Conservation (phyloP, 306 rosid species). For the Pachyrhizus erosus region DNA sequence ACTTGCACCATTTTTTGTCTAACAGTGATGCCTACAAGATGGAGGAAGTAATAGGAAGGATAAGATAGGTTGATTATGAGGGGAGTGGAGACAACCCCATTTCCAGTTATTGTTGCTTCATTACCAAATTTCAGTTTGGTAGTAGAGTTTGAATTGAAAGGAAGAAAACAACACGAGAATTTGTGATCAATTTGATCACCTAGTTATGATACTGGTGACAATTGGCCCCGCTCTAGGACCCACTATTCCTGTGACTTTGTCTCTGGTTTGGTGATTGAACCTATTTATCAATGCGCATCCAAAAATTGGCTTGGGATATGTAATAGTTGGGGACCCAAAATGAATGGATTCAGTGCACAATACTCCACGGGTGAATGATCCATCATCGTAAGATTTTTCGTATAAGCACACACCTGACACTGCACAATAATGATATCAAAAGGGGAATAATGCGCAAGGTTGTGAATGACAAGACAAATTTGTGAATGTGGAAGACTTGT, state of each 20-base stretch:
- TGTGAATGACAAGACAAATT: not conserved
- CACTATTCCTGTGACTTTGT: not conserved
- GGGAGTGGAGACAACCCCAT: not conserved
- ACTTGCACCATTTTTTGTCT: not conserved
- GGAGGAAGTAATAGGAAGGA: not conserved
- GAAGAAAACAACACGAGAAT: not conserved
- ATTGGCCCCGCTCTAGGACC: not conserved
- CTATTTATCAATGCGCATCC: not conserved
- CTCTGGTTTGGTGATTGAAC: no score
- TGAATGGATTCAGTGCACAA: not conserved
- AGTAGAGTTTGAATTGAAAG: not conserved
- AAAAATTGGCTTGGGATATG: no score
- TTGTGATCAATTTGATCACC: not conserved
- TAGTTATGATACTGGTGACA: not conserved
- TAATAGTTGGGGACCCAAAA: not conserved
- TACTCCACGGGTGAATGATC: not conserved
- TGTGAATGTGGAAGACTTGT: not conserved
- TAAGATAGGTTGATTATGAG: not conserved
- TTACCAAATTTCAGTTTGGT: not conserved
- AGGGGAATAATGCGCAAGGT: not conserved
- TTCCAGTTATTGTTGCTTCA: not conserved
- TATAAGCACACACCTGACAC: not conserved
- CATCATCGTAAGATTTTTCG: not conserved
- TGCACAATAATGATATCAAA: not conserved
- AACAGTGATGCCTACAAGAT: not conserved